These are phyloP conservation scores for Neonectria magnoliae DNA, from an alignment of 2,329 filamentous ascomycete genomes.

Conservation along the genomic window DNA sequence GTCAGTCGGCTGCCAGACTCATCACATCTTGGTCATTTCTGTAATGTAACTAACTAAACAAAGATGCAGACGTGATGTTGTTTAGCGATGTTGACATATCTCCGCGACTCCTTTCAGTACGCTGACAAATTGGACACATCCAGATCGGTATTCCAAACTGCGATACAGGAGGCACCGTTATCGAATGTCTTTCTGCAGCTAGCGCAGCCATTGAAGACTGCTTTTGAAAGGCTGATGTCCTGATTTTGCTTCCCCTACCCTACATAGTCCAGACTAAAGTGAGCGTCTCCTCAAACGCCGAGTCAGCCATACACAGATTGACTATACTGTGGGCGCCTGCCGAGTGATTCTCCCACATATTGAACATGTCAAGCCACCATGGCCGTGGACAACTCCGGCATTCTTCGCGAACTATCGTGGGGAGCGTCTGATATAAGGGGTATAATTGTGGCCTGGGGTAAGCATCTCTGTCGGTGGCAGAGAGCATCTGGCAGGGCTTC, in stretches of 20 bases:
- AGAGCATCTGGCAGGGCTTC: not conserved
- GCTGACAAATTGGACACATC: not conserved
- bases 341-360: too few relatives aligned
- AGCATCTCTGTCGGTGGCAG: not conserved
- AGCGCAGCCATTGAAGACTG: not conserved
- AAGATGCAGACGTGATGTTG: not conserved
- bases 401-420: not conserved
- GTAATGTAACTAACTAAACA: not conserved
- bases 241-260: not conserved
- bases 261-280: not conserved
- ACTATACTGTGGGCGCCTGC: too few relatives aligned
- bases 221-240: not conserved
- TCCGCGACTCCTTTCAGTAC: not conserved
- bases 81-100: not conserved
- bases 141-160: not conserved
- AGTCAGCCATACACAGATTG: too few relatives aligned
- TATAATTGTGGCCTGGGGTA: too few relatives aligned
- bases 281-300: not conserved
- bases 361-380: too few relatives aligned
- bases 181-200: not conserved
- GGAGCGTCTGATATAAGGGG: too few relatives aligned
- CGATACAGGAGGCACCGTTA: not conserved
- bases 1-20: not conserved
- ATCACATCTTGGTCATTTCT: not conserved
- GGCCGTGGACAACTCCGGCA: too few relatives aligned